Evolutionary conservation across 2,329 filamentous ascomycete genomes (phyloP), one percentile per base, ranked within the genome.

Genomic region (Colletotrichum phormii): DNA sequence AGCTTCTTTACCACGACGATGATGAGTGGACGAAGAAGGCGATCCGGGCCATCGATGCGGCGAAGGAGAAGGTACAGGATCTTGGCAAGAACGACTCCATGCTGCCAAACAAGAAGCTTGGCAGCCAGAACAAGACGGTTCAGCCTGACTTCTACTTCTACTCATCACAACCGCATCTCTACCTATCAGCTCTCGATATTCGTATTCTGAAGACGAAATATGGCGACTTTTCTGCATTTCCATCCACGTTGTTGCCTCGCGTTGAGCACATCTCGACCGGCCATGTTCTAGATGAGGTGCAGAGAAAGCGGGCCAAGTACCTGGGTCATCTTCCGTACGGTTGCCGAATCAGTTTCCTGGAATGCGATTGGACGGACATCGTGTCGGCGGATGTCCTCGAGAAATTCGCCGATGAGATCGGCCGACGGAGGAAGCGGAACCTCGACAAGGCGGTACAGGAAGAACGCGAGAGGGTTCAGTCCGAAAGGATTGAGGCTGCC

Each of bases 361-460:
- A 98, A 82, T 98, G 95, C 79, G 95, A 98, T 81, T 98, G 95
- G 95, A 95, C 94, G 3, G 95, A 97, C 76, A 94, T 97, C 49
- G 94, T 98, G 5, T 88, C 91, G 3, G 87, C 91, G 0, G 92
- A 94, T 63, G 89, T 94, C 4, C 85, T 98, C n/a, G 91, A 91
- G 51, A 88, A 88, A 1, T 98, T 98, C 82, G 86, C 88, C n/a
- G 83, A 86, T 0, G 95, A 98, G 72, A 93, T 97, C 65, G 93
- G 94, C 75, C 89, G 90, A 69, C 89, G 95, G 65, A 88, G 95
- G 68, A 95, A 93, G 81, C 89, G 89, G 66, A 95, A 97, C 77
- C 87, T 88, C 6, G 95, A 98, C 76, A 98, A 98, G 81, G 94
- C 94, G 72, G 89, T 89, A 0, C 92, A 94, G 72, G 95, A 98